These are phyloP conservation scores for Aureobasidium sp. DNA, from an alignment of 2,329 filamentous ascomycete genomes.

Conservation along the genomic window DNA sequence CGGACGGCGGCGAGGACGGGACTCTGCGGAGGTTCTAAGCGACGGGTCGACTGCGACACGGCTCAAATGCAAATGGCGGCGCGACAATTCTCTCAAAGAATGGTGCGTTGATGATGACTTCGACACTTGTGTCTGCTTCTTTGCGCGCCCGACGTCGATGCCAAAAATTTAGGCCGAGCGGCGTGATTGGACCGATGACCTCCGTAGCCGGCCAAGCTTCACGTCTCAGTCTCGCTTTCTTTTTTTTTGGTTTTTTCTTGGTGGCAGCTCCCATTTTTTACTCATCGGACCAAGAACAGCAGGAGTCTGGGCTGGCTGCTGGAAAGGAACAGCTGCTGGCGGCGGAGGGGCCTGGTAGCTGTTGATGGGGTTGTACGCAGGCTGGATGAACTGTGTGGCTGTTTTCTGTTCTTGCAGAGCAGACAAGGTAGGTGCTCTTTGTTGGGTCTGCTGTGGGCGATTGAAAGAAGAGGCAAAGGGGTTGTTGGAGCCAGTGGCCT, in stretches of 20 bases:
- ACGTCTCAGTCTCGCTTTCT: no score
- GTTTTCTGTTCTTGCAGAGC: constrained; percentile 79
- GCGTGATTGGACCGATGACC: constrained; percentile 12
- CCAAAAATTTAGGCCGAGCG: constrained; percentile 11
- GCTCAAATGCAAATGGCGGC: neutral
- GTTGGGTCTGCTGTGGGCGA: constrained; percentile 45
- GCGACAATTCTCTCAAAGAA: constrained; percentile 4
- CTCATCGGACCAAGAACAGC: no score
- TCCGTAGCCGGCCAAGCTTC: neutral
- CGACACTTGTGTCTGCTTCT: neutral
- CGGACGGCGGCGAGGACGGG: neutral
- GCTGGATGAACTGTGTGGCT: constrained; percentile 51
- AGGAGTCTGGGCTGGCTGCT: constrained; percentile 23
- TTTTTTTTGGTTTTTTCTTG: no score
- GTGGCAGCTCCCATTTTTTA: no score
- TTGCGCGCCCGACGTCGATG: constrained; percentile 13
- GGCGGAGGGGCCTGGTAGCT: constrained; percentile 40
- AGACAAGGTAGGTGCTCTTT: constrained; percentile 60
- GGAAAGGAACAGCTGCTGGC: constrained; percentile 37
- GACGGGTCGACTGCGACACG: neutral
- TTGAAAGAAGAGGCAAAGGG: constrained; percentile 74
- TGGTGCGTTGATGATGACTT: constrained; percentile 10
- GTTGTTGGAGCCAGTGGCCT: constrained; percentile 94
- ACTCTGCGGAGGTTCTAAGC: neutral
- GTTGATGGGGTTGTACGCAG: constrained; percentile 36